phyloP scores from a whole-genome alignment of 2,329 filamentous ascomycete species.

The Dothideomycetes sp. region DNA sequence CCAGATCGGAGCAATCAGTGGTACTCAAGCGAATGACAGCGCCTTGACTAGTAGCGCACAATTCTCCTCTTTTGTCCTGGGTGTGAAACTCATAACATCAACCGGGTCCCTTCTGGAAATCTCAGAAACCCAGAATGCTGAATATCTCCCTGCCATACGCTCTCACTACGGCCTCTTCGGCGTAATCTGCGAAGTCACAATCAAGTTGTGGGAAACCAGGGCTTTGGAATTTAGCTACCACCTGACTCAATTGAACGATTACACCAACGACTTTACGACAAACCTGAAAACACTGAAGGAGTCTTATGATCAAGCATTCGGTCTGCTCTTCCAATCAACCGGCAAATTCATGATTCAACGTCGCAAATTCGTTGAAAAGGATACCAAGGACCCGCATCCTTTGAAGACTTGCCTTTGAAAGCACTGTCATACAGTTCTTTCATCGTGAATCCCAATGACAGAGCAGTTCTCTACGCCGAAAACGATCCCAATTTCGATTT shows the following conservation, averaged over 20 bases:
- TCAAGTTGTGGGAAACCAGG: slow-evolving; percentile 11
- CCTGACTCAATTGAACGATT: slow-evolving; percentile 3
- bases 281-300: slow-evolving; percentile 4
- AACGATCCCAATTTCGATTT: slow-evolving; percentile 12
- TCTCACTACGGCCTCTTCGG: slow-evolving; percentile 15
- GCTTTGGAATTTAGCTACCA: slow-evolving; percentile 12
- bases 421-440: slow-evolving; percentile 7
- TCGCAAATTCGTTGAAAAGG: slow-evolving; percentile 8
- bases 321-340: slow-evolving; percentile 12
- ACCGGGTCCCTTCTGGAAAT: slow-evolving; percentile 11
- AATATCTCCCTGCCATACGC: slow-evolving; percentile 9
- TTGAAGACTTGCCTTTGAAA: slow-evolving; percentile 9
- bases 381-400: background rate
- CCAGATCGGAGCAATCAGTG: slow-evolving; percentile 11
- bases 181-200: slow-evolving; percentile 11
- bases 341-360: slow-evolving; percentile 12
- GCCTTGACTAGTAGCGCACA: slow-evolving; percentile 8
- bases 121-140: slow-evolving; percentile 9
- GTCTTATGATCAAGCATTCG: slow-evolving; percentile 12
- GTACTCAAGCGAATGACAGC: slow-evolving; percentile 12
- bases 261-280: slow-evolving; percentile 1
- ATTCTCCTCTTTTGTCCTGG: slow-evolving; percentile 12
- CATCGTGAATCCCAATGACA: slow-evolving; percentile 13
- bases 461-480: slow-evolving; percentile 10
- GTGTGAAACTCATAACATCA: slow-evolving; percentile 13